Percentiles rank a stretch among this genome's conserved stretches.
Conservation (phyloP, 176 grass and related monocot species). For the Pharus latifolius region DNA sequence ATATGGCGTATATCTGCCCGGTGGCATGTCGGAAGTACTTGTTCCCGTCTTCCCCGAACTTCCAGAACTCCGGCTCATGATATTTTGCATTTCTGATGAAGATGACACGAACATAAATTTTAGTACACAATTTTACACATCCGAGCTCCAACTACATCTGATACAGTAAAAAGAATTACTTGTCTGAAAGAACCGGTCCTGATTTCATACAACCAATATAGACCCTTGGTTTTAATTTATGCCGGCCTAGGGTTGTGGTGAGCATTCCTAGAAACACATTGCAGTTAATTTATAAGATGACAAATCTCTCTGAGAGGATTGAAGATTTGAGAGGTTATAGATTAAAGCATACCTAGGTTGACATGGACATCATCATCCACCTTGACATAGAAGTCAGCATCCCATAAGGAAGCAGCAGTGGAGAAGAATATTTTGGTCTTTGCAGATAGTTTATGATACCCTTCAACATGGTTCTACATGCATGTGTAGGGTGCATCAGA, state of each 20-base stretch:
- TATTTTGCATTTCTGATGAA: slow-evolving; percentile 62
- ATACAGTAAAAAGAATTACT: slow-evolving; percentile 42
- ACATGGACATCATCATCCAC: slow-evolving; percentile 96
- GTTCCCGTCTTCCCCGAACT: slow-evolving; percentile 91
- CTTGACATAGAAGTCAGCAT: slow-evolving; percentile 97
- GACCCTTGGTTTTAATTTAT: slow-evolving; percentile 77
- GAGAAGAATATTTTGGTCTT: slow-evolving; percentile 96
- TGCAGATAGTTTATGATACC: slow-evolving; percentile 86
- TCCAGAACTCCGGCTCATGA: slow-evolving; percentile 90
- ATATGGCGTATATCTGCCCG: slow-evolving; percentile 78
- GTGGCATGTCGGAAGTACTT: slow-evolving; percentile 88
- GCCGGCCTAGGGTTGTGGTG: slow-evolving; percentile 62
- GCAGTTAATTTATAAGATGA: background rate
- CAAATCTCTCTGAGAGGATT: background rate
- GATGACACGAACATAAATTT: background rate
- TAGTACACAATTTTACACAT: background rate
- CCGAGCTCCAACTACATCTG: background rate
- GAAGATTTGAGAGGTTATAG: background rate
- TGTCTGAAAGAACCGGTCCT: slow-evolving; percentile 76
- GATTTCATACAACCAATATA: slow-evolving; percentile 99
- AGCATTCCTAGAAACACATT: slow-evolving; percentile 51
- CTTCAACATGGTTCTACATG: slow-evolving; percentile 85
- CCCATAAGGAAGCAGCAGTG: slow-evolving; percentile 73
- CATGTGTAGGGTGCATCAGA: background rate
- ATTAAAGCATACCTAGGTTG: slow-evolving; percentile 48